Base-by-base conservation (phyloP, 2,329 filamentous ascomycete species). In the Trichothecium sympodiale region DNA sequence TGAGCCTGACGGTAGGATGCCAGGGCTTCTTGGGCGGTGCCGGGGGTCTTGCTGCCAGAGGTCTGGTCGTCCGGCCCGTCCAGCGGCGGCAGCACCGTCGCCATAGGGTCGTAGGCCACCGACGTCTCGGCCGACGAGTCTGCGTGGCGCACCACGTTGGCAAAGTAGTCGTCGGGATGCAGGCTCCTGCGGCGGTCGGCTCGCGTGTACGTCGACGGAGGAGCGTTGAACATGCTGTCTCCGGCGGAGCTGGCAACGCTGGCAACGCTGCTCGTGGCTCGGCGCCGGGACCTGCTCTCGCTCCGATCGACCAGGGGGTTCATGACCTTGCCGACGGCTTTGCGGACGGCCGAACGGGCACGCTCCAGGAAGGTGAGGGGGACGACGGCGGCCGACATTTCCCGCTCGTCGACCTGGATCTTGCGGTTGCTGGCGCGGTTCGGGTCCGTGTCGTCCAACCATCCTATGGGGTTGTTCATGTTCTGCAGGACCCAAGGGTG, bases 391-490 rank as follows among this genome's bases (percentile, higher is more conserved):
- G 78, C 76, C 31, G 86, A 88, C 49, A 98, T 77, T 59, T 98
- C 91, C 51, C 79, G 79, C 45, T 85, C 86, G 40, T 94, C 88
- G 33, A 96, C 85, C 55, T 95, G 81, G 48, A 98, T 96, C 57
- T 78, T 86, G 53, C 82, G 79, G 45, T 86, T 87, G 38, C 83
- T 76, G 23, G 78, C 80, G 26, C 80, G 74, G 27, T 77, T 79
- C 2, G 88, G 87, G 50, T 96, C 89, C 1, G 88, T 94, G 43
- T 94, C 86, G 47, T 94, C 86, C n/a, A 95, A 74, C 91, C 91
- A 98, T 8, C 71, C 68, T 23, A 75, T 64, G 27, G 80, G 74
- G 46, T 94, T 80, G 25, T 74, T 63, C 31, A 96, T 74, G 43
- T 82, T 87, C 39, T 80, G 68, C 2, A 89, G 68, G 13, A 96